Conservation (phyloP, 176 grass and related monocot species). For the Hordeum vulgare region DNA sequence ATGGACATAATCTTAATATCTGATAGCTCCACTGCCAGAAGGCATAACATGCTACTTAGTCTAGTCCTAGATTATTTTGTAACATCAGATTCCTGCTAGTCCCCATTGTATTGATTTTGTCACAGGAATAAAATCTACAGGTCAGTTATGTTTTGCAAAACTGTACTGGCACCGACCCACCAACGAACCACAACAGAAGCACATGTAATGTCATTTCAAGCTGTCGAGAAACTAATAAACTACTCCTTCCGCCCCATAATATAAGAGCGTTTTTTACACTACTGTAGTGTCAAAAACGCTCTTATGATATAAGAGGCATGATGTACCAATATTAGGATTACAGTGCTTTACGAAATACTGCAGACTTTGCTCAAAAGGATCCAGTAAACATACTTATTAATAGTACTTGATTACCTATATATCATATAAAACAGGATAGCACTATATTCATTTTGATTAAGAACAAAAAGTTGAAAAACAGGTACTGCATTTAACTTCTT, state of each 20-base stretch:
- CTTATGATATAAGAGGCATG: not conserved
- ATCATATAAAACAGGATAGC: not conserved
- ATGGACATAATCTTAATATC: not conserved
- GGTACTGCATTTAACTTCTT: not conserved
- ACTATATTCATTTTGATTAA: not conserved
- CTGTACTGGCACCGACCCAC: not conserved
- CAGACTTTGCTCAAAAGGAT: constrained; percentile 4
- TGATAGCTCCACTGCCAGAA: not conserved
- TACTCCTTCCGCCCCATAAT: too few relatives aligned
- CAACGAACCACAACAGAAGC: not conserved
- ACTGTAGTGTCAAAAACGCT: too few relatives aligned
- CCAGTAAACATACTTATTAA: not conserved
- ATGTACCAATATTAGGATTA: not conserved
- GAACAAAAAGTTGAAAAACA: constrained; percentile 20
- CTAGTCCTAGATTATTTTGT: not conserved
- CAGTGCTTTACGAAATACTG: not conserved
- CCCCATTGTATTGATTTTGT: not conserved
- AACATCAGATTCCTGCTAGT: not conserved
- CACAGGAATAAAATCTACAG: not conserved
- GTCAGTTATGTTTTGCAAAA: not conserved
- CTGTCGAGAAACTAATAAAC: not conserved
- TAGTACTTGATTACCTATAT: not conserved
- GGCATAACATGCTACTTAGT: not conserved
- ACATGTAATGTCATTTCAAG: not conserved
- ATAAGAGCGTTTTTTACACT: too few relatives aligned